phyloP scores from a whole-genome alignment of 2,329 filamentous ascomycete species.

The Xylariaceae sp. region DNA sequence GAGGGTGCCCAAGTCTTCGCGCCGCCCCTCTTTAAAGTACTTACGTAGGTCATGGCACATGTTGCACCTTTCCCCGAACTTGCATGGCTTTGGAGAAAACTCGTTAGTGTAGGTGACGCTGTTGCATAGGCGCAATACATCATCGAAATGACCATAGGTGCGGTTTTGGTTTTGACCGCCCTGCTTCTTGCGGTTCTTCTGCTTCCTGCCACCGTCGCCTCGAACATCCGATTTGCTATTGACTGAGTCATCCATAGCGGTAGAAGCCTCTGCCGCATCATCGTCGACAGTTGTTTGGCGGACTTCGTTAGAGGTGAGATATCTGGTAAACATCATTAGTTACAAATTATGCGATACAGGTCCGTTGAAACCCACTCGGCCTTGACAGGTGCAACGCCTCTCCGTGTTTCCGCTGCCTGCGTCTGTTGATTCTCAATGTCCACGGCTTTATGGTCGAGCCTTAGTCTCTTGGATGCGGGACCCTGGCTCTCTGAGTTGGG shows the following conservation, averaged over 20 bases:
- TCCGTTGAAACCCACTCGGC: slow-evolving; percentile 38
- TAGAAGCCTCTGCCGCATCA: slow-evolving; percentile 62
- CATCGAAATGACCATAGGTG: slow-evolving; percentile 77
- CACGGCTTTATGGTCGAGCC: slow-evolving; percentile 45
- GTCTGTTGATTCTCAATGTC: slow-evolving; percentile 10
- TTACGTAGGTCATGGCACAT: slow-evolving; percentile 81
- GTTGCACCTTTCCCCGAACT: slow-evolving; percentile 78
- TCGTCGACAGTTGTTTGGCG: slow-evolving; percentile 49
- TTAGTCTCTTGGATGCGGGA: slow-evolving; percentile 62
- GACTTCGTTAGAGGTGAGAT: slow-evolving; percentile 35
- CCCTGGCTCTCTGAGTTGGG: slow-evolving; percentile 38
- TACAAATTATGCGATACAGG: background rate
- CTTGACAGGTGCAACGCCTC: slow-evolving; percentile 42
- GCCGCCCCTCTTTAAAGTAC: slow-evolving; percentile 82
- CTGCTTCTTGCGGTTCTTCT: slow-evolving; percentile 57
- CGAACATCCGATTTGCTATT: slow-evolving; percentile 43
- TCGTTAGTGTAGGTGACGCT: slow-evolving; percentile 73
- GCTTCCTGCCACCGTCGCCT: slow-evolving; percentile 46
- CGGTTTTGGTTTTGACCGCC: slow-evolving; percentile 83
- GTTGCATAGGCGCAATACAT: slow-evolving; percentile 77
- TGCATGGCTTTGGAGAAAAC: slow-evolving; percentile 78
- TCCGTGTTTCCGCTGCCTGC: slow-evolving; percentile 24
- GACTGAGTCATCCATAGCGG: slow-evolving; percentile 62
- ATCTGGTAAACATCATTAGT: slow-evolving; percentile 30
- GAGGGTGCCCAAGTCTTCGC: slow-evolving; percentile 77